Evolutionary conservation across 1,139 yeast species (phyloP), one percentile per base, ranked within the genome.

Genomic region (Saccharomyces hybrid): DNA sequence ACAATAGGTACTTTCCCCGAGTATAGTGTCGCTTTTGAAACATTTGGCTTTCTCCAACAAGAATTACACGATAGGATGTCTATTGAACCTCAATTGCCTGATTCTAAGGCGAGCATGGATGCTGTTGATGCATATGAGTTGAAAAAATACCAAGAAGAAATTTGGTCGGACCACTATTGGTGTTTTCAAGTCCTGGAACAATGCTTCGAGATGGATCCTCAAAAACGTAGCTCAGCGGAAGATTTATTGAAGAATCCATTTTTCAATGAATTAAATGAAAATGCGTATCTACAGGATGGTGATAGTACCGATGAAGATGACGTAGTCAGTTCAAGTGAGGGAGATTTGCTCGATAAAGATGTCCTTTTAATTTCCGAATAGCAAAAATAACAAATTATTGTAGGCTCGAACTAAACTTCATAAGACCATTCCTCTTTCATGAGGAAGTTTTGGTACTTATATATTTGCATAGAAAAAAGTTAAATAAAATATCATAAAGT

Each of bases 11-110:
- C 76, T 0, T 61, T 73, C 28, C 74, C 76, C 27, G 64, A 62
- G 34, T 74, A 73, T 51, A 70, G 75, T 42, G 70, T 73, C 38
- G 73, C 72, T 4, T 68, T 67, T 56, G 76, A 73, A 52, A 71
- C 76, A 1, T 60, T 59, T 50, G 63, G 62, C 34, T 67, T 65
- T 56, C 56, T 72, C 16, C 54, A 57, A 27, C 66, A 64, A 48
- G 66, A 64, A 47, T 47, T 64, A 23, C 54, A 56, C 27, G 66
- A 61, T 31, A 57, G 58, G 14, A 57, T 54, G n/a, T 59, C 64
- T 6, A 62, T 64, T 32, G 67, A 62, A 49, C 65, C 67, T 34
- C 56, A 57, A 41, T 52, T 58, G 31, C 41, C 47, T 41, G 52
- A 52, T 25, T 44, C 52, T 4, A 54, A 59, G 25, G 59, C 56